These are phyloP conservation scores for Yarrowia yakushimensis DNA, from an alignment of 805 yeast species.

Conservation along the genomic window DNA sequence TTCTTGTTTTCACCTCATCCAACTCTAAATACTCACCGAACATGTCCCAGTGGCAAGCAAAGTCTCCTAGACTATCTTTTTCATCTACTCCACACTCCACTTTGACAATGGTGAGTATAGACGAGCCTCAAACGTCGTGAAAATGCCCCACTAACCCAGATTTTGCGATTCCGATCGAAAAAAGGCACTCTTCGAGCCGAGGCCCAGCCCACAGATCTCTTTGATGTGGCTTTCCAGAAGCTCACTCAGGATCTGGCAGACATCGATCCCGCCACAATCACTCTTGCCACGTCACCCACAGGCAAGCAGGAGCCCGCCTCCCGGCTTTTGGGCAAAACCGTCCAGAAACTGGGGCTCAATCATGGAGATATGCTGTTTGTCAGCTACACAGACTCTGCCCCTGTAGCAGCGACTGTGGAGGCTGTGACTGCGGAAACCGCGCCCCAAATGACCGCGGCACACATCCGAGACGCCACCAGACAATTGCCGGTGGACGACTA, in stretches of 20 bases:
- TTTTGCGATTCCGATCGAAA: slow-evolving; percentile 76
- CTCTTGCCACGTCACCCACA: slow-evolving; percentile 47
- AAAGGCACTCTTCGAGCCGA: slow-evolving; percentile 76
- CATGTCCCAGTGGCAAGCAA: slow-evolving; percentile 1
- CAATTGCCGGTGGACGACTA: slow-evolving; percentile 66
- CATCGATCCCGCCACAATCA: slow-evolving; percentile 2
- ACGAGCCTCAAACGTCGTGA: too few species aligned
- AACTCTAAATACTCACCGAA: background rate
- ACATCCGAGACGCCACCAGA: slow-evolving; percentile 35
- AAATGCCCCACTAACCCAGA: slow-evolving; percentile 37
- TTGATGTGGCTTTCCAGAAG: slow-evolving; percentile 44
- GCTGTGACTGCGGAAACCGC: slow-evolving; percentile 20
- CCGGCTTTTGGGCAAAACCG: slow-evolving; percentile 39
- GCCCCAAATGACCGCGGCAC: slow-evolving; percentile 29
- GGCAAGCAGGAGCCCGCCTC: slow-evolving; percentile 44
- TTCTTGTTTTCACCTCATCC: too few species aligned
- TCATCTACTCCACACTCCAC: background rate
- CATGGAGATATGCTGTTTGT: slow-evolving; percentile 60
- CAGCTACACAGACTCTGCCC: slow-evolving; percentile 36
- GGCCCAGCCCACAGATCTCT: slow-evolving; percentile 46
- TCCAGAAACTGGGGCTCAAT: slow-evolving; percentile 40
- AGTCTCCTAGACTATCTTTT: background rate
- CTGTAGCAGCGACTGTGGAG: slow-evolving; percentile 27
- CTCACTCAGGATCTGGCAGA: background rate
- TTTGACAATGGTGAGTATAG: slow-evolving; percentile 1